phyloP scores from a whole-genome alignment of 805 yeast genomes.

The Metschnikowia kunwiensis region DNA sequence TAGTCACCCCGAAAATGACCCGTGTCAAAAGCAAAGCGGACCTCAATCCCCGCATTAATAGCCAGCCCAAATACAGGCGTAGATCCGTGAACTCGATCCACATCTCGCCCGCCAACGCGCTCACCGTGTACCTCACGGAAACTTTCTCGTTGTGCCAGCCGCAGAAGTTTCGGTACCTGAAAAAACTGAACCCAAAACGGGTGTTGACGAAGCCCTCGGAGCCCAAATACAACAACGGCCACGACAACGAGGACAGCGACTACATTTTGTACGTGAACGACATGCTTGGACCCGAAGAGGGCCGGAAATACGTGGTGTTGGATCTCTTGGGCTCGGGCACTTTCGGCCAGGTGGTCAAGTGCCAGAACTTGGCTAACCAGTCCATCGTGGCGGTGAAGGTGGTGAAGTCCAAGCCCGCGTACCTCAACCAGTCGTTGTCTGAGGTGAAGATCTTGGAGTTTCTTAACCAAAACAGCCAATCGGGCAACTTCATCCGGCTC shows the following conservation, averaged over 20 bases:
- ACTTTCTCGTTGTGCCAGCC: slow-evolving; percentile 87
- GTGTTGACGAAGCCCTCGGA: slow-evolving; percentile 91
- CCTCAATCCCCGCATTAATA: slow-evolving; percentile 56
- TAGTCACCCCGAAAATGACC: slow-evolving; percentile 48
- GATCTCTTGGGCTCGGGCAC: slow-evolving; percentile 96
- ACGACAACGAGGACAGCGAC: slow-evolving; percentile 84
- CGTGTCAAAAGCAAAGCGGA: slow-evolving; percentile 46
- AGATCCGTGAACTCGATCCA: slow-evolving; percentile 62
- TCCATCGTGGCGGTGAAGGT: slow-evolving; percentile 93
- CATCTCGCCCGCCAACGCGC: slow-evolving; percentile 76
- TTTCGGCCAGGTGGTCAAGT: slow-evolving; percentile 96
- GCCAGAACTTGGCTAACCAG: slow-evolving; percentile 75
- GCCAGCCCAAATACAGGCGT: slow-evolving; percentile 67
- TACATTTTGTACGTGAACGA: slow-evolving; percentile 94
- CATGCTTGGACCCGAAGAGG: slow-evolving; percentile 80
- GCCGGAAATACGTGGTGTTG: slow-evolving; percentile 80
- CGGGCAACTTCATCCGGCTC: slow-evolving; percentile 72
- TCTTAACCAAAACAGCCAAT: slow-evolving; percentile 62
- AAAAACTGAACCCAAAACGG: slow-evolving; percentile 83
- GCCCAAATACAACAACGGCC: slow-evolving; percentile 75
- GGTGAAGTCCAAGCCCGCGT: slow-evolving; percentile 87
- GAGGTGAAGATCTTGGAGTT: slow-evolving; percentile 86
- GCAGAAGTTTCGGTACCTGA: slow-evolving; percentile 67
- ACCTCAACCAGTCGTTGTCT: slow-evolving; percentile 83
- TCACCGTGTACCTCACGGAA: slow-evolving; percentile 72